phyloP scores from a whole-genome alignment of 2,329 filamentous ascomycete species.

The Septoria petroselini region DNA sequence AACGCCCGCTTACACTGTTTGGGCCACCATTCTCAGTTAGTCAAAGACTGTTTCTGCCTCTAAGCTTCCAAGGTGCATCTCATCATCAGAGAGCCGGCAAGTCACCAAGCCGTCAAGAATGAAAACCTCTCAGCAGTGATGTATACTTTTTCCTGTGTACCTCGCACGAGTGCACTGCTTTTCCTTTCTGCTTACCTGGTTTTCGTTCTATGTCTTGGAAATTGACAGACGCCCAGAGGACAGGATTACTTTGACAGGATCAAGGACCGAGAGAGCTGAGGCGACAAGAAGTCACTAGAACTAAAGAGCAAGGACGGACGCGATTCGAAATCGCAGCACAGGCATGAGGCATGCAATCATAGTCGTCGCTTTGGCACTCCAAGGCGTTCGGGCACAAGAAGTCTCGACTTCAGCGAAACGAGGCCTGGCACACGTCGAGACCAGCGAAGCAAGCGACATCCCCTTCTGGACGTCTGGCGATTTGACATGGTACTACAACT shows the following conservation, averaged over 20 bases:
- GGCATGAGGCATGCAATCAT: constrained; percentile 15
- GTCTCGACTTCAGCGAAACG: constrained; percentile 57
- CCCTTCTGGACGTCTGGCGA: constrained; percentile 62
- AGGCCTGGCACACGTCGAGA: constrained; percentile 67
- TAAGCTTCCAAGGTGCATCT: constrained; percentile 12
- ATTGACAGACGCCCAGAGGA: neutral
- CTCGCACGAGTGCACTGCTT: neutral
- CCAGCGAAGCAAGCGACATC: constrained; percentile 59
- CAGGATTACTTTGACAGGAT: constrained; percentile 1
- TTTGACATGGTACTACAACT: constrained; percentile 86
- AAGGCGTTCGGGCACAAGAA: constrained; percentile 21
- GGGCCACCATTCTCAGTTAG: constrained; percentile 4
- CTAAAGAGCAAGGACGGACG: too few relatives aligned
- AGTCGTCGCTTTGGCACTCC: constrained; percentile 14
- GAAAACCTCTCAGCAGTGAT: neutral
- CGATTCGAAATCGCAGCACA: neutral
- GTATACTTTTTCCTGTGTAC: neutral
- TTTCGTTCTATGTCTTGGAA: neutral
- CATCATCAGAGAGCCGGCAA: too few relatives aligned
- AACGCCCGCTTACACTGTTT: neutral
- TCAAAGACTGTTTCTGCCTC: neutral
- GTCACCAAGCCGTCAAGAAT: constrained; percentile 3
- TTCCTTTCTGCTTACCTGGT: constrained; percentile 1
- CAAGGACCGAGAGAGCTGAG: neutral
- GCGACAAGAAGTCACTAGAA: too few relatives aligned